Evolutionary conservation across 805 yeast species (phyloP).

Genomic region (Spathaspora sp.): DNA sequence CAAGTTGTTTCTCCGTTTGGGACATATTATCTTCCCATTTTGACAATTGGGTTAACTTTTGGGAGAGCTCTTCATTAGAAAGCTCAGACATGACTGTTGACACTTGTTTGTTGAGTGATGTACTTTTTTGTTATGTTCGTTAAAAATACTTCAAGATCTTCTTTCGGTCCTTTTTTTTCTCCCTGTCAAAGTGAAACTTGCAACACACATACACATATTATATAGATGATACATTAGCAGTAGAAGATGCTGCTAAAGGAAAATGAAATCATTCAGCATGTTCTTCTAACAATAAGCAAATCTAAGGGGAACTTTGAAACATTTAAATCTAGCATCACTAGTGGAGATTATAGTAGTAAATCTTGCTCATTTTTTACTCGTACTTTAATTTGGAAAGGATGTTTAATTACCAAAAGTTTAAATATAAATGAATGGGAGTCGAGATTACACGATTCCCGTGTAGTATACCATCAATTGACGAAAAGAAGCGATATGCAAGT

Average conservation of each 20-base stretch:
- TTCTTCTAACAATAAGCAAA: constrained; percentile 32
- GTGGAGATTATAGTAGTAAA: constrained; percentile 24
- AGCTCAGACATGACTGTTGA: neutral
- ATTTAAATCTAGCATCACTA: constrained; percentile 24
- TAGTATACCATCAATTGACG: constrained; percentile 31
- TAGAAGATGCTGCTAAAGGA: constrained; percentile 16
- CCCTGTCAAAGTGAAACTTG: neutral
- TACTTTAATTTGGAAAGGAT: constrained; percentile 35
- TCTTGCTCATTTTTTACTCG: constrained; percentile 22
- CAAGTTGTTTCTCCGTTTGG: constrained; percentile 56
- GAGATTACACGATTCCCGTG: constrained; percentile 25
- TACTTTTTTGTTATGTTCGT: neutral
- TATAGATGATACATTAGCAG: constrained; percentile 4
- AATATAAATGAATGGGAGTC: constrained; percentile 31
- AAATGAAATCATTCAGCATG: constrained; percentile 33
- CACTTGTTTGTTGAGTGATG: neutral
- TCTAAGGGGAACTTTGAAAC: constrained; percentile 26
- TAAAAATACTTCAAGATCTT: neutral
- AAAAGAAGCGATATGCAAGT: constrained; percentile 25
- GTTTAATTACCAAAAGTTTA: constrained; percentile 33
- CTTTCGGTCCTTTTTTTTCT: neutral
- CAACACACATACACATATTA: neutral
- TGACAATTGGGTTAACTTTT: constrained; percentile 43
- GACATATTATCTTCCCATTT: constrained; percentile 57
- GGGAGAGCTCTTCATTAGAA: constrained; percentile 9